Evolutionary conservation across 2,329 filamentous ascomycete genomes (phyloP).

Genomic region (Phaeomoniella chlamydospora): DNA sequence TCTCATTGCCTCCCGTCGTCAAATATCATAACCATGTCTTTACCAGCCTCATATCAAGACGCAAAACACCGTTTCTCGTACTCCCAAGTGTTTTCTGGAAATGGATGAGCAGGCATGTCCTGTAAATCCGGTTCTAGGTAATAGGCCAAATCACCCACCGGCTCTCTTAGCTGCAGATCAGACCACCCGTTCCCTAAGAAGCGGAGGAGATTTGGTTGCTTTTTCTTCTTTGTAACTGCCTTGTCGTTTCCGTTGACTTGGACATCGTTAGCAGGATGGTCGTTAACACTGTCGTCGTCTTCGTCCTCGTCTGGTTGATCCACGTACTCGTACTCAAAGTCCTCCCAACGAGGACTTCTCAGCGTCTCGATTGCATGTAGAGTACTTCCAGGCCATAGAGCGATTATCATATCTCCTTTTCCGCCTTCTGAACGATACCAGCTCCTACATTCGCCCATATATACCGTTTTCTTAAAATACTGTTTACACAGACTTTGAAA

Average conservation of each 20-base stretch:
- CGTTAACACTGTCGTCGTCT: too few relatives aligned
- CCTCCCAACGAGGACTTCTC: slow-evolving; percentile 21
- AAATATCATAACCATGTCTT: too few relatives aligned
- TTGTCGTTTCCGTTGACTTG: neutral
- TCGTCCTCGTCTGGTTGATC: slow-evolving; percentile 1
- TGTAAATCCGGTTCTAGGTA: slow-evolving; percentile 6
- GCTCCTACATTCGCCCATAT: slow-evolving; percentile 7
- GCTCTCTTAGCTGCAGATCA: slow-evolving; percentile 2
- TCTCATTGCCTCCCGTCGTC: too few relatives aligned
- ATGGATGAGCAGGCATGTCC: slow-evolving; percentile 1
- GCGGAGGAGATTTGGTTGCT: slow-evolving; percentile 5
- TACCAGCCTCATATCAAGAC: neutral
- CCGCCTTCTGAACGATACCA: slow-evolving; percentile 10
- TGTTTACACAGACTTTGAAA: slow-evolving; percentile 5
- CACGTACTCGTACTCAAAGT: slow-evolving; percentile 20
- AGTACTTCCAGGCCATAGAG: slow-evolving; percentile 11
- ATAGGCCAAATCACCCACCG: slow-evolving; percentile 4
- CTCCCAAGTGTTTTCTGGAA: slow-evolving; percentile 3
- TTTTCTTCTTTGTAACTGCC: too few relatives aligned
- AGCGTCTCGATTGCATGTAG: slow-evolving; percentile 22
- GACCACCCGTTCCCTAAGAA: slow-evolving; percentile 5
- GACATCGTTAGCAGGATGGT: too few relatives aligned
- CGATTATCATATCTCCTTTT: slow-evolving; percentile 8
- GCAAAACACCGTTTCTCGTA: neutral
- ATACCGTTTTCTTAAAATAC: slow-evolving; percentile 7